These are phyloP conservation scores for Diaporthe ilicicola DNA, from an alignment of 2,329 filamentous ascomycete species.

Conservation along the genomic window DNA sequence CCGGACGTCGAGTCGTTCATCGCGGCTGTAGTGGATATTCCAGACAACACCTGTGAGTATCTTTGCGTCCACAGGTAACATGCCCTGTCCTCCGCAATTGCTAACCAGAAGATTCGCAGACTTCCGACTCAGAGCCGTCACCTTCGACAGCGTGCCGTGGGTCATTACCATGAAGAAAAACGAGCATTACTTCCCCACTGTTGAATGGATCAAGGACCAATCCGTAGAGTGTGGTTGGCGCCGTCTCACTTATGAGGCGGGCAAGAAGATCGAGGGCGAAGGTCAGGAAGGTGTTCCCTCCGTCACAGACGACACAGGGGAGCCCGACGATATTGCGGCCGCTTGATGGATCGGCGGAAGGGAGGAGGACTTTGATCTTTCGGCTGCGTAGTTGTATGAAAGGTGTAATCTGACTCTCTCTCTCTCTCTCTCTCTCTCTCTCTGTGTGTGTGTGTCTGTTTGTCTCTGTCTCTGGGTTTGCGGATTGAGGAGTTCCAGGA, in stretches of 20 bases:
- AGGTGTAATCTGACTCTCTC: constrained; percentile 10
- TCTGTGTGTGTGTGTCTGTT: too few relatives aligned
- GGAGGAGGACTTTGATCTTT: background rate
- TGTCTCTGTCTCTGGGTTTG: background rate
- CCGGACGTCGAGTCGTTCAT: constrained; percentile 85
- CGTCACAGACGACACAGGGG: constrained; percentile 31
- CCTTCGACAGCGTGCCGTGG: constrained; percentile 98
- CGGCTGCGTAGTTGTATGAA: constrained; percentile 2
- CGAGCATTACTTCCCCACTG: constrained; percentile 88
- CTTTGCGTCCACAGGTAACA: background rate
- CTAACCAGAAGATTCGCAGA: constrained; percentile 58
- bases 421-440: background rate
- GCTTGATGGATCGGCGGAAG: background rate
- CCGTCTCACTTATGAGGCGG: constrained; percentile 33
- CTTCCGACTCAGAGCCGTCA: constrained; percentile 96
- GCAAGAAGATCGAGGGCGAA: constrained; percentile 34
- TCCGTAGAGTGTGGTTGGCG: constrained; percentile 30
- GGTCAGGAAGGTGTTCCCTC: constrained; percentile 29
- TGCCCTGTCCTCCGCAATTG: background rate
- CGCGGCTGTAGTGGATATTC: constrained; percentile 82
- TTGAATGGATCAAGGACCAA: constrained; percentile 68
- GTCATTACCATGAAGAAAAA: constrained; percentile 99
- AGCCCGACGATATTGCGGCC: constrained; percentile 27
- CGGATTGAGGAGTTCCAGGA: background rate
- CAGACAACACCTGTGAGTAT: constrained; percentile 86